A percentile compares a stretch with the other conserved stretches of the same genome.
These are phyloP conservation scores for Phytophthora cactorum DNA, from an alignment of 352 stramenopile species.

Conservation along the genomic window DNA sequence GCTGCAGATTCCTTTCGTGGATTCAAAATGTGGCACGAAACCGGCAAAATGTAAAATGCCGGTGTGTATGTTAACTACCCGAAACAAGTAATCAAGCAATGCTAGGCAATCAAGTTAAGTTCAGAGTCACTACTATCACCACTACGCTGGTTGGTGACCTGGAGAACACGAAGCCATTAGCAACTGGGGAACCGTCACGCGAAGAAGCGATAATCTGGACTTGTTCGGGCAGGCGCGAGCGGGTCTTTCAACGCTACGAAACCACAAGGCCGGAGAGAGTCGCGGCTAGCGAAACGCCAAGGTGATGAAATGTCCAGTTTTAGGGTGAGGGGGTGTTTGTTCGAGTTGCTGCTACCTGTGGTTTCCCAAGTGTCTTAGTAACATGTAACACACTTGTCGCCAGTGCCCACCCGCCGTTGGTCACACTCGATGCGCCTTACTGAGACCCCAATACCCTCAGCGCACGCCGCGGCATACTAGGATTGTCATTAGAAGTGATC, in stretches of 20 bases:
- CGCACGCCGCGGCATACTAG: constrained; percentile 1
- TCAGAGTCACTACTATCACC: not conserved
- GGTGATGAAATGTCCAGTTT: too few relatives aligned
- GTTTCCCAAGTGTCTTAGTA: too few relatives aligned
- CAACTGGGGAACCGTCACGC: constrained; percentile 10
- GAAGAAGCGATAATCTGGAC: constrained; percentile 20
- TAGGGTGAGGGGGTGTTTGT: too few relatives aligned
- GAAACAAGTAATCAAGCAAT: not conserved
- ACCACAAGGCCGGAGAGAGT: constrained; percentile 26
- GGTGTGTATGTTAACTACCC: too few relatives aligned
- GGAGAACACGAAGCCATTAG: constrained; percentile 1
- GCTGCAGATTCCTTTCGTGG: constrained; percentile 10
- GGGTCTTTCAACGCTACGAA: constrained; percentile 7
- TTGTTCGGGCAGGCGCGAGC: constrained; percentile 21
- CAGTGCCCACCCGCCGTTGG: not conserved
- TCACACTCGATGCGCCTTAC: constrained; percentile 1
- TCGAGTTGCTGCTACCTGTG: not conserved
- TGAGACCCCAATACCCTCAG: constrained; percentile 5
- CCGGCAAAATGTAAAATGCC: not conserved
- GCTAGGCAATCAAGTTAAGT: not conserved
- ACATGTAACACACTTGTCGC: too few relatives aligned
- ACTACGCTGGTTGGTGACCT: not conserved
- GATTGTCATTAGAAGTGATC: not conserved
- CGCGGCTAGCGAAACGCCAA: constrained; percentile 20
- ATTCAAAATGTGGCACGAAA: constrained; percentile 24